Evolutionary conservation across 805 yeast species (phyloP).

Genomic region (Yamadazyma sp.): DNA sequence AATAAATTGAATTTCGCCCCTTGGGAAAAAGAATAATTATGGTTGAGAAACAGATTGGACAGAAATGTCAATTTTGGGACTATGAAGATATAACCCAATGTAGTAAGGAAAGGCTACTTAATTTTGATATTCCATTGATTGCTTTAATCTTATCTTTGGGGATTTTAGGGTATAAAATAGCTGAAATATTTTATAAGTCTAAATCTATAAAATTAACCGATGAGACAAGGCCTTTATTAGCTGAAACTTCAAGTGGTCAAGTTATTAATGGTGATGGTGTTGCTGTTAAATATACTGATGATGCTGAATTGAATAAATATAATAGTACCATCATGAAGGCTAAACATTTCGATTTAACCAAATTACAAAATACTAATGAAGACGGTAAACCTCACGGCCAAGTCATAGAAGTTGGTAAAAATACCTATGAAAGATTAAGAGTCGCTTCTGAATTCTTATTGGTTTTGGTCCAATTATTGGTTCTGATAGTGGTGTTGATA

Average conservation of each 20-base stretch:
- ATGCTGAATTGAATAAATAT: constrained; percentile 2
- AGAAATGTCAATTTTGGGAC: constrained; percentile 46
- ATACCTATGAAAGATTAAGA: constrained; percentile 50
- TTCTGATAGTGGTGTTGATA: constrained; percentile 32
- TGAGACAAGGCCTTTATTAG: constrained; percentile 34
- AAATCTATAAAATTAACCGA: constrained; percentile 15
- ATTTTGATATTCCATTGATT: constrained; percentile 29
- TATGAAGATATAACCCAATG: constrained; percentile 61
- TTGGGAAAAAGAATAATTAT: no score
- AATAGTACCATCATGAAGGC: constrained; percentile 36
- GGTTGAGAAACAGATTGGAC: no score
- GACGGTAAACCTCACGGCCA: constrained; percentile 65
- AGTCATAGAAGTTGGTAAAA: constrained; percentile 46
- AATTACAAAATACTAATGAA: constrained; percentile 48
- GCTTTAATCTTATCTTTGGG: constrained; percentile 27
- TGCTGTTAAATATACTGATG: constrained; percentile 2
- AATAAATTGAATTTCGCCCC: no score
- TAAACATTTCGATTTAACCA: constrained; percentile 64
- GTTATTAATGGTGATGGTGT: not conserved
- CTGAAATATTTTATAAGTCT: constrained; percentile 7
- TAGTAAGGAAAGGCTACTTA: constrained; percentile 39
- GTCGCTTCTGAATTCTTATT: constrained; percentile 47
- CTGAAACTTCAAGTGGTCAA: constrained; percentile 12
- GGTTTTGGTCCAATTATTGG: constrained; percentile 41
- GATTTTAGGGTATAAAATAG: constrained; percentile 21